phyloP scores from a whole-genome alignment of 2,329 filamentous ascomycete species.

The Lachnellula cervina region DNA sequence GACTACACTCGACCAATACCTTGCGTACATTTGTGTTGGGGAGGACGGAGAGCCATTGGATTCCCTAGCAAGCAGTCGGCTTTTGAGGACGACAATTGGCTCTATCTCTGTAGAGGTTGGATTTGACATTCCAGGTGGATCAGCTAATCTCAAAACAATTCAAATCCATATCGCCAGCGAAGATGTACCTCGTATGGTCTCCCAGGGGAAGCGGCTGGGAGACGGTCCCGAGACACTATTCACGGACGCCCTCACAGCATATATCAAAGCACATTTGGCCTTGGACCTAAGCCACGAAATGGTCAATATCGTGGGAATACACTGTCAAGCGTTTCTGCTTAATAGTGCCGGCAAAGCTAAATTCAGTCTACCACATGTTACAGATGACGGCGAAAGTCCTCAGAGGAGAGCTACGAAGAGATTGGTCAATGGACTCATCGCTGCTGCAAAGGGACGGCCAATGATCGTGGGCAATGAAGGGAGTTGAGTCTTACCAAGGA shows the following conservation, averaged over 20 bases:
- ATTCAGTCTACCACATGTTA: slow-evolving; percentile 24
- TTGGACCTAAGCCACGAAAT: slow-evolving; percentile 36
- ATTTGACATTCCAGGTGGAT: slow-evolving; percentile 26
- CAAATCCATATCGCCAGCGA: slow-evolving; percentile 38
- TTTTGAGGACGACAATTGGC: slow-evolving; percentile 22
- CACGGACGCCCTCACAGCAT: slow-evolving; percentile 35
- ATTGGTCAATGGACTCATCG: slow-evolving; percentile 21
- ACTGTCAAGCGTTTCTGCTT: slow-evolving; percentile 39
- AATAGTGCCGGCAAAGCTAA: slow-evolving; percentile 37
- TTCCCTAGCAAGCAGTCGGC: slow-evolving; percentile 4
- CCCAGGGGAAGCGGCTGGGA: slow-evolving; percentile 19
- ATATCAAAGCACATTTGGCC: slow-evolving; percentile 38
- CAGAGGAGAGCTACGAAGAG: slow-evolving; percentile 20
- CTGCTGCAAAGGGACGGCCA: slow-evolving; percentile 13
- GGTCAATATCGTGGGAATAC: slow-evolving; percentile 37
- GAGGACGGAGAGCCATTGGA: slow-evolving; percentile 18
- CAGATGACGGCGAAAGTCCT: slow-evolving; percentile 12
- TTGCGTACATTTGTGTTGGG: slow-evolving; percentile 20
- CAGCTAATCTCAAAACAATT: slow-evolving; percentile 34
- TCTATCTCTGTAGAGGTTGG: slow-evolving; percentile 25
- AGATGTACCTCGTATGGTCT: slow-evolving; percentile 34
- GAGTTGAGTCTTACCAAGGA: neutral
- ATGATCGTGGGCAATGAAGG: slow-evolving; percentile 2
- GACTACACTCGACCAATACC: slow-evolving; percentile 26
- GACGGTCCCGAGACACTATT: slow-evolving; percentile 31